These are phyloP conservation scores for Boechera retrofracta DNA, from an alignment of 345 rosid species.

Conservation along the genomic window DNA sequence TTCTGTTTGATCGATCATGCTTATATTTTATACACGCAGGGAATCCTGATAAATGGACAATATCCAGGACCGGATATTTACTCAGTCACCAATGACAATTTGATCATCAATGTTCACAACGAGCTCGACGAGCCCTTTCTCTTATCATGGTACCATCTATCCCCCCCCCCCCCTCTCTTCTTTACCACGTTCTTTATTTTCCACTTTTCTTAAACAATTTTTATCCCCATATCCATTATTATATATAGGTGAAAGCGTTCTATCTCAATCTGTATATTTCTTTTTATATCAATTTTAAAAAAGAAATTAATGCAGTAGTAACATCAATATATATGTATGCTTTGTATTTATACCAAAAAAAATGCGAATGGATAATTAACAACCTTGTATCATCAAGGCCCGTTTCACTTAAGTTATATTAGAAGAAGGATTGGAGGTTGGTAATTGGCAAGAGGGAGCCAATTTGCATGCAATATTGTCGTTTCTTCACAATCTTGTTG, in stretches of 20 bases:
- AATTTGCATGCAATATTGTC: slow-evolving; percentile 31
- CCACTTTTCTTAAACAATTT: too few relatives aligned
- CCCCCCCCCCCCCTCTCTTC: background rate
- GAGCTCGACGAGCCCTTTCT: slow-evolving; percentile 85
- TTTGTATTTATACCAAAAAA: too few relatives aligned
- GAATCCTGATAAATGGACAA: slow-evolving; percentile 88
- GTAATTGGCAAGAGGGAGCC: background rate
- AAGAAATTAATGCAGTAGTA: too few relatives aligned
- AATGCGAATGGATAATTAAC: too few relatives aligned
- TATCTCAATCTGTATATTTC: too few relatives aligned
- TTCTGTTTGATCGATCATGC: background rate
- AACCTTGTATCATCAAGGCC: too few relatives aligned
- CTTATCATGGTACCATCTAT: slow-evolving; percentile 61
- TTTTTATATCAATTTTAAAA: too few relatives aligned
- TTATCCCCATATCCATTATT: too few relatives aligned
- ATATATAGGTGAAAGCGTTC: too few relatives aligned
- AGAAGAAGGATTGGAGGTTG: too few relatives aligned
- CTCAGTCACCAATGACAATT: slow-evolving; percentile 82
- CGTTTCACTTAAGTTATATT: too few relatives aligned
- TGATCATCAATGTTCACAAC: slow-evolving; percentile 84
- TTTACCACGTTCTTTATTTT: background rate
- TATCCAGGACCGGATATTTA: slow-evolving; percentile 93
- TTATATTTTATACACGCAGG: slow-evolving; percentile 50
- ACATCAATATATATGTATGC: too few relatives aligned
- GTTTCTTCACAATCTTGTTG: slow-evolving; percentile 30